Evolutionary conservation across 139 green algal genomes (phyloP), one percentile per base, ranked within the genome.

Genomic region (Chlorella sp.): DNA sequence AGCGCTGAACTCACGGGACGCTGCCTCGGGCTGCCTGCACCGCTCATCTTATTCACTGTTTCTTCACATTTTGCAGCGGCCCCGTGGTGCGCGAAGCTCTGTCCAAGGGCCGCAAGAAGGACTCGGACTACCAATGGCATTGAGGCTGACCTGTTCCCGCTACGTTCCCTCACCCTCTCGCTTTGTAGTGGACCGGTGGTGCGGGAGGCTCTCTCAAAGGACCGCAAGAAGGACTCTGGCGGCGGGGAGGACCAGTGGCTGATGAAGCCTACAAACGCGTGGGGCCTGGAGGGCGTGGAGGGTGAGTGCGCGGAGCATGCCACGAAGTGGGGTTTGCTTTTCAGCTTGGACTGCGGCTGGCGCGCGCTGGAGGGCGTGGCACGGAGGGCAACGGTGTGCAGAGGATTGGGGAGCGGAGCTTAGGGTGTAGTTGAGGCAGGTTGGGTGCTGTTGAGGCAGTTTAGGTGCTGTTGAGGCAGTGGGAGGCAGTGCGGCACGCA

Each of bases 181-280:
- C 73, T 19, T 30, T 65, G 54, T 56, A 83, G 77, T 30, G 87
- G 84, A 0, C 84, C 69, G 13, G 19, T 44, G 11, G 56, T 88
- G 26, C 85, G 85, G 6, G 78, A 91, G 11, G 85, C 82, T 6
- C 84, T 93, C 76, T 85, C 80, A 64, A 94, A 93, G 84, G 86
- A 76, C 19, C 46, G 87, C 1, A 72, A 85, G 74, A 92, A 91
- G 82, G 87, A 87, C 69, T 56, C 60, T 24, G 77, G 77, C 16
- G 92, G 92, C 73, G 90, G 90, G n/a, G 91, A 94, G 77, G 91
- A 94, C 56, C 62, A 80, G 24, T 93, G 89, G 91, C 48, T 91
- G 40, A 73, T 93, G 46, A 87, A 92, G 80, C 84, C 69, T 9
- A 36, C 58, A n/a, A 85, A 76, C 64, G 70, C 36, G 16, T 88